These are phyloP conservation scores for Santalum album DNA, from an alignment of 164 flowering plant genomes.

Conservation along the genomic window DNA sequence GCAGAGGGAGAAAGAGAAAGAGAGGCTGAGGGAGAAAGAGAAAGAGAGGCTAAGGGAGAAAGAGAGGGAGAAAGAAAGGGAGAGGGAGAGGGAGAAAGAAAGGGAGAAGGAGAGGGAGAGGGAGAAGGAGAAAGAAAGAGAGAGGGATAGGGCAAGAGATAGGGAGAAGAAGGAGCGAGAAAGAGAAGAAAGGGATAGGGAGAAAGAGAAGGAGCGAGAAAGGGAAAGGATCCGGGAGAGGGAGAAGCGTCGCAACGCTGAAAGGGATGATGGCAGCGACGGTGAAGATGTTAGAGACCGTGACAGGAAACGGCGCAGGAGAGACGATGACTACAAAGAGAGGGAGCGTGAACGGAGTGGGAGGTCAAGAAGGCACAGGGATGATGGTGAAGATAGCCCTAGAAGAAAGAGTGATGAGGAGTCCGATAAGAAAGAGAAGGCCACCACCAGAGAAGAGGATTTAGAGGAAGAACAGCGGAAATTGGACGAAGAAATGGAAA, in stretches of 20 bases:
- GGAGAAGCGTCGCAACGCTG: constrained; percentile 34
- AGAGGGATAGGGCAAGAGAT: constrained; percentile 16
- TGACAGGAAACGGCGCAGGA: constrained; percentile 43
- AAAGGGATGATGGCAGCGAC: constrained; percentile 35
- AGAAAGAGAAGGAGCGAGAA: constrained; percentile 17
- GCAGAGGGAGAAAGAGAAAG: constrained; percentile 7
- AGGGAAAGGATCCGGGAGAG: constrained; percentile 12
- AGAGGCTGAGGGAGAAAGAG: constrained; percentile 9
- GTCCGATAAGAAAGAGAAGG: constrained; percentile 26
- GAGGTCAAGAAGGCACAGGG: constrained; percentile 45
- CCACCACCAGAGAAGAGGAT: constrained; percentile 52
- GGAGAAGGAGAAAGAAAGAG: constrained; percentile 9
- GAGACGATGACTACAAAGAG: constrained; percentile 43
- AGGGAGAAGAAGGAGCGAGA: constrained; percentile 15
- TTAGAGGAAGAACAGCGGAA: constrained; percentile 72
- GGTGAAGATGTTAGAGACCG: constrained; percentile 34
- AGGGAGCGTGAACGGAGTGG: constrained; percentile 31
- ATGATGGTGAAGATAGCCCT: constrained; percentile 39
- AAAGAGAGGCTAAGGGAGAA: constrained; percentile 17
- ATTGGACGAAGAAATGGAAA: constrained; percentile 92
- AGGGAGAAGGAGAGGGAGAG: constrained; percentile 7
- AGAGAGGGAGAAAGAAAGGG: constrained; percentile 12
- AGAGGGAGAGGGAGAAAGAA: constrained; percentile 7
- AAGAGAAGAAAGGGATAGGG: constrained; percentile 17
- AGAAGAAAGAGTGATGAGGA: constrained; percentile 35